Evolutionary conservation across 2,329 filamentous ascomycete species (phyloP).

Genomic region (Fusarium secorum): DNA sequence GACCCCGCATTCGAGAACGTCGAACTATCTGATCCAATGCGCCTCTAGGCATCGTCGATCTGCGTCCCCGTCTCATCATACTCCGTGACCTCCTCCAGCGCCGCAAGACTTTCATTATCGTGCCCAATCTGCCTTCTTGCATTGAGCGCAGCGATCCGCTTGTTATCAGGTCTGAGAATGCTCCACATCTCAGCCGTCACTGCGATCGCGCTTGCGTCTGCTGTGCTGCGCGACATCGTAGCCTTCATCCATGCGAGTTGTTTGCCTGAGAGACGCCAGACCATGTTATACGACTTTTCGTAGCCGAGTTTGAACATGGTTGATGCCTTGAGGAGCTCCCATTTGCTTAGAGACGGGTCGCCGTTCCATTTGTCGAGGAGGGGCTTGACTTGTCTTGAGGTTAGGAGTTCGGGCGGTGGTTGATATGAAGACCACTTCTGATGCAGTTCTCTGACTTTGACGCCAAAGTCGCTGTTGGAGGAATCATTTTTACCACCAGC

Average conservation of each 20-base stretch:
- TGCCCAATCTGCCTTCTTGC: conserved; percentile 26
- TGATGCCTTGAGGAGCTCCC: conserved; percentile 62
- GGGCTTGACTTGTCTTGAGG: conserved; percentile 38
- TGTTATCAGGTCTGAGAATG: conserved; percentile 48
- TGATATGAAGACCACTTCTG: conserved; percentile 54
- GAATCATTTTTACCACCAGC: conserved; percentile 17
- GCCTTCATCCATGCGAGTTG: conserved; percentile 61
- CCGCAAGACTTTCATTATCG: conserved; percentile 37
- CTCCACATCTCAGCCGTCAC: conserved; percentile 50
- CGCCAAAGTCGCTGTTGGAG: conserved; percentile 42
- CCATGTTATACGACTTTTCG: conserved; percentile 42
- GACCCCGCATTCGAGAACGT: background rate
- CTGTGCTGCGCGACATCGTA: conserved; percentile 21
- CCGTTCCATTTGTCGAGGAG: conserved; percentile 42
- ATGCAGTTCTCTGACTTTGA: conserved; percentile 48
- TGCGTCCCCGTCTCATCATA: conserved; percentile 43
- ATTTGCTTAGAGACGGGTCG: conserved; percentile 47
- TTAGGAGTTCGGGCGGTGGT: conserved; percentile 42
- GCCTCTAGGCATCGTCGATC: conserved; percentile 44
- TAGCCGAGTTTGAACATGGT: conserved; percentile 54
- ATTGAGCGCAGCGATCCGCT: conserved; percentile 34
- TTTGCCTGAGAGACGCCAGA: conserved; percentile 58
- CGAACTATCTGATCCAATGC: conserved; percentile 10
- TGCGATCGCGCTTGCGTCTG: conserved; percentile 36
- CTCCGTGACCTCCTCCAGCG: conserved; percentile 40